A percentile compares a stretch with the other conserved stretches of the same genome.
phyloP scores from a whole-genome alignment of 495 filamentous ascomycete genomes.

The Xylaria grammica region DNA sequence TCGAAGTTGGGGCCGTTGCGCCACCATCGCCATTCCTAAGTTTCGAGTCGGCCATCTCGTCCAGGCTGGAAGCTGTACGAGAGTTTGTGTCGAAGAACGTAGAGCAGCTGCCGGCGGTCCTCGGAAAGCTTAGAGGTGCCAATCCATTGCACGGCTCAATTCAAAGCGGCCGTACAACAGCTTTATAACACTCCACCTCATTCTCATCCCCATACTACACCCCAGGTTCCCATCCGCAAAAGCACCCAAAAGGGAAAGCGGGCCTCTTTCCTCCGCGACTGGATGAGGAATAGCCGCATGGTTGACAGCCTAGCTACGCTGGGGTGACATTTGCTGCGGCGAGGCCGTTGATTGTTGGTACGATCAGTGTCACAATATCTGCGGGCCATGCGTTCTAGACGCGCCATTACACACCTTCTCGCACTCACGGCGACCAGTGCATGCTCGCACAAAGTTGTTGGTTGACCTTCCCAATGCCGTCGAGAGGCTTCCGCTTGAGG shows the following conservation, averaged over 20 bases:
- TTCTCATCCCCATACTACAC: constrained; percentile 5
- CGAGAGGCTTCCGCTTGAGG: neutral
- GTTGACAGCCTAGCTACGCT: neutral
- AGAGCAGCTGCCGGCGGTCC: neutral
- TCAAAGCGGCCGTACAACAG: neutral
- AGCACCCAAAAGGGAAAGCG: constrained; percentile 15
- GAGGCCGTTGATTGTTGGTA: neutral
- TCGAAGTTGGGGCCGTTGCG: neutral
- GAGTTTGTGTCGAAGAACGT: neutral
- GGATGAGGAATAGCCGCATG: constrained; percentile 2
- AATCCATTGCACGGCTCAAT: neutral
- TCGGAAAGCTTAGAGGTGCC: neutral
- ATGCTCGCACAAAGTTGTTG: neutral
- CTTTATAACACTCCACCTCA: constrained; percentile 16
- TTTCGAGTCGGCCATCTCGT: constrained; percentile 32
- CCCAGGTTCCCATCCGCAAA: constrained; percentile 6
- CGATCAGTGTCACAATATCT: neutral
- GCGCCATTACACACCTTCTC: neutral
- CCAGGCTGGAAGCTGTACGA: neutral
- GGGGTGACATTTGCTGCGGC: neutral
- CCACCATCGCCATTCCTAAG: constrained; percentile 12
- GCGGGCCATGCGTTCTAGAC: neutral
- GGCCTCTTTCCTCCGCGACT: constrained; percentile 16
- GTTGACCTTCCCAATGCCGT: neutral
- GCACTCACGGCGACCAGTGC: neutral